Evolutionary conservation across 2,329 filamentous ascomycete species (phyloP).

Genomic region (Cytospora schulzeri): DNA sequence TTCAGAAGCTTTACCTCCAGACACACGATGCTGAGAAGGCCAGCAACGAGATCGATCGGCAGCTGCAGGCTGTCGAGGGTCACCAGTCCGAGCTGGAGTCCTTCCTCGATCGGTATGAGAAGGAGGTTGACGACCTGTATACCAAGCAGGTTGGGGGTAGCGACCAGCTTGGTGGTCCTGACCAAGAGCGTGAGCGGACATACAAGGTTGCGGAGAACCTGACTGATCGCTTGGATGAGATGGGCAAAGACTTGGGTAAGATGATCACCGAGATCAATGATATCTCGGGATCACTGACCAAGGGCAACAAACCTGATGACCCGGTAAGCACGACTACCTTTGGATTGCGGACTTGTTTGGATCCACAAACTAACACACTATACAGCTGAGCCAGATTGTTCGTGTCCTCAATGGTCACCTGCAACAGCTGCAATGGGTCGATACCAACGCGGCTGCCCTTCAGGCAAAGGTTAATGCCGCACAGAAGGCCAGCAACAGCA

Average conservation of each 20-base stretch:
- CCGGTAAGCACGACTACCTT: slow-evolving; percentile 61
- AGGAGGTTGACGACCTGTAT: slow-evolving; percentile 87
- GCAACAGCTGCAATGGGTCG: slow-evolving; percentile 89
- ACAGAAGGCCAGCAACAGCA: slow-evolving; percentile 73
- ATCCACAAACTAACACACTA: slow-evolving; percentile 30
- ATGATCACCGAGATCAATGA: slow-evolving; percentile 99
- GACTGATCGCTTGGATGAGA: slow-evolving; percentile 86
- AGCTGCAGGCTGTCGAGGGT: slow-evolving; percentile 84
- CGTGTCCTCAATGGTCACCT: slow-evolving; percentile 93
- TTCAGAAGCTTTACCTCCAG: slow-evolving; percentile 87
- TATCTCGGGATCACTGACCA: slow-evolving; percentile 85
- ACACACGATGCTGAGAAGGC: slow-evolving; percentile 94
- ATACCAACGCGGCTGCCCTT: slow-evolving; percentile 77
- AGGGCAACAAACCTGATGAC: slow-evolving; percentile 85
- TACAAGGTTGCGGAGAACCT: slow-evolving; percentile 96
- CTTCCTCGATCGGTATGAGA: slow-evolving; percentile 90
- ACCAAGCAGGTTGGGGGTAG: slow-evolving; percentile 73
- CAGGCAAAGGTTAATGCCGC: slow-evolving; percentile 81
- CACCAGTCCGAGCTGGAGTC: slow-evolving; percentile 88
- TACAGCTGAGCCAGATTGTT: slow-evolving; percentile 88
- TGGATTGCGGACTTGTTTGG: not conserved
- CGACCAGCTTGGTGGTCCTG: slow-evolving; percentile 80
- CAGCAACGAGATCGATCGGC: slow-evolving; percentile 90
- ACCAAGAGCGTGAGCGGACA: slow-evolving; percentile 93
- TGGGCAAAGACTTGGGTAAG: slow-evolving; percentile 87